These are phyloP conservation scores for Vararia minispora DNA, from an alignment of 768 basidiomycete species.

Conservation along the genomic window DNA sequence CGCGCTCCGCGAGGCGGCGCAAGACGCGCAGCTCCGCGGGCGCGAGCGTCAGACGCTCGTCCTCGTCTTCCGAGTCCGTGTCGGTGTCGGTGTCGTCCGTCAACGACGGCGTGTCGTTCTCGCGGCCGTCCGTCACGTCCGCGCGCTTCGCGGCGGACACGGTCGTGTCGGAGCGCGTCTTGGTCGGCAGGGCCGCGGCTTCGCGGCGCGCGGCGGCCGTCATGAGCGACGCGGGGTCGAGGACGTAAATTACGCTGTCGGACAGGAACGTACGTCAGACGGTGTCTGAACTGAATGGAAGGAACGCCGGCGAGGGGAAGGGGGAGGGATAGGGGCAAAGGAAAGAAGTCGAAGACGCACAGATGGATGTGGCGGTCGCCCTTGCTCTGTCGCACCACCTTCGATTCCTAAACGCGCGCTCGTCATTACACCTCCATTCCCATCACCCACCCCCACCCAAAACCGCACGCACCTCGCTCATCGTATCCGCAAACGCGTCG, in stretches of 20 bases:
- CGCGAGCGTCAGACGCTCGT: slow-evolving; percentile 50
- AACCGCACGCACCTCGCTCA: slow-evolving; percentile 57
- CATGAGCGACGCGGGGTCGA: slow-evolving; percentile 67
- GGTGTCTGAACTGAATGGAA: too few species aligned
- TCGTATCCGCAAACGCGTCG: slow-evolving; percentile 71
- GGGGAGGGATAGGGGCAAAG: slow-evolving; percentile 11
- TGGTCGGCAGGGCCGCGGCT: slow-evolving; percentile 35
- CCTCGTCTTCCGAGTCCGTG: slow-evolving; percentile 37
- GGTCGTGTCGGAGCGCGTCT: slow-evolving; percentile 57
- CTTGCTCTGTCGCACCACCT: slow-evolving; percentile 77
- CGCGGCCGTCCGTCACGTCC: too few species aligned
- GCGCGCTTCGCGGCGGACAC: slow-evolving; percentile 42
- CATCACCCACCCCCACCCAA: neutral
- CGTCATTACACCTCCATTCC: neutral
- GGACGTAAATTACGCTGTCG: slow-evolving; percentile 71
- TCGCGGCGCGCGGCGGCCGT: slow-evolving; percentile 40
- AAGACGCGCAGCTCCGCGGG: slow-evolving; percentile 74
- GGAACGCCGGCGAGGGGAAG: too few species aligned
- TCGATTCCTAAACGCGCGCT: slow-evolving; percentile 52
- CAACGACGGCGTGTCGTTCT: slow-evolving; percentile 41
- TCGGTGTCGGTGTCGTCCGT: slow-evolving; percentile 32
- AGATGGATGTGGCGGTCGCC: slow-evolving; percentile 86
- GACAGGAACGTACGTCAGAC: slow-evolving; percentile 12
- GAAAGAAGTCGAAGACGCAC: slow-evolving; percentile 32
- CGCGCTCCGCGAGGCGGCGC: slow-evolving; percentile 57